Evolutionary conservation across 176 grass and related monocot genomes (phyloP), one percentile per base, ranked within the genome.

Genomic region (Urochloa ruziziensis): DNA sequence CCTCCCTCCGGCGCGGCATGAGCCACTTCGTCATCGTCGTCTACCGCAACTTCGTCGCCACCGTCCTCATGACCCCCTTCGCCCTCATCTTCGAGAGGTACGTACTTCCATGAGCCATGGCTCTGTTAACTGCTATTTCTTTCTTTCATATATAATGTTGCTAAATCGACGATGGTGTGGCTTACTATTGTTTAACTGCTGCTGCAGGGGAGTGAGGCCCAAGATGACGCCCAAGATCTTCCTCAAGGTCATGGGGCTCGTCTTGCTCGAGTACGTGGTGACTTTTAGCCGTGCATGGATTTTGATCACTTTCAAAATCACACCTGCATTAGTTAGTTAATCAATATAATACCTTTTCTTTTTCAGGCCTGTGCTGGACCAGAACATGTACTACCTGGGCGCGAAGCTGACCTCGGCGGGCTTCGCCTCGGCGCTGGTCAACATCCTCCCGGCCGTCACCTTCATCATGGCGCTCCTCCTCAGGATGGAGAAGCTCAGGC

Each of bases 371-470:
- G 90, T 95, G 82, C 85, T 98, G 49, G 96, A 95, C 86, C 93
- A 93, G 84, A 98, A 95, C 80, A 67, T 98, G 51, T 90, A 93
- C 83, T 95, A 93, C 84, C 53, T 88, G 34, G 96, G 96, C 6
- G 67, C 87, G 5, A 95, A 98, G 47, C 70, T 88, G 19, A 98
- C 96, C 23, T 93, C 93, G 0, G 96, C 96, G 17, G 83, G 93
- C 62, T 93, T 98, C 80, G 87, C 83, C 0, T 89, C 96, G 0
- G 89, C 93, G 4, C 70, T 98, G 3, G 58, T 88, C 61, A 98
- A 98, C 91, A 95, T 95, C 66, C 91, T 98, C 67, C 93, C 93
- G 12, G 93, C 93, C 14, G 79, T 98, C 62, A 98, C 96, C 59
- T 98, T 98, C 78, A 35, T 98, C 32, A 36, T 90, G 82, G 93